These are phyloP conservation scores for Dactylellina haptotyla DNA, from an alignment of 2,329 filamentous ascomycete genomes.

Conservation along the genomic window DNA sequence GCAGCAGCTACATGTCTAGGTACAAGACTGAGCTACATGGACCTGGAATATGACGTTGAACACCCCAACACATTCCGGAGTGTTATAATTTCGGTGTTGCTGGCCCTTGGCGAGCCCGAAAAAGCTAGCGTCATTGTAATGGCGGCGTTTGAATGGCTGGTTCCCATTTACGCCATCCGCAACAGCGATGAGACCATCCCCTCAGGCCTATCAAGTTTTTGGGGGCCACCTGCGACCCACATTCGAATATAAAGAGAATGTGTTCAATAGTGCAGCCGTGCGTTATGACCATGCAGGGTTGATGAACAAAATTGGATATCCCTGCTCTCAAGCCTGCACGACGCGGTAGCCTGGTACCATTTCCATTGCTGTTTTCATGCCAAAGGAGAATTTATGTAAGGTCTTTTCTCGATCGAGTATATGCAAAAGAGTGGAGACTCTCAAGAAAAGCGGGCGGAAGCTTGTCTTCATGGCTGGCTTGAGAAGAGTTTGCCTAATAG, in stretches of 20 bases:
- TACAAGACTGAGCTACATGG: too few relatives aligned
- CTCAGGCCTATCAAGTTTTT: slow-evolving; percentile 16
- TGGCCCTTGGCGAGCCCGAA: slow-evolving; percentile 13
- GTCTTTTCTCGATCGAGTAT: slow-evolving; percentile 8
- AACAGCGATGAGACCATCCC: slow-evolving; percentile 43
- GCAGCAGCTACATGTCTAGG: too few relatives aligned
- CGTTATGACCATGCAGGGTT: slow-evolving; percentile 26
- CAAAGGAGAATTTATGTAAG: slow-evolving; percentile 6
- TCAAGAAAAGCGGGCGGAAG: slow-evolving; percentile 22
- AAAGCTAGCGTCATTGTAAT: slow-evolving; percentile 1
- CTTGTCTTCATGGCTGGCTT: slow-evolving; percentile 25
- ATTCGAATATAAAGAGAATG: background rate
- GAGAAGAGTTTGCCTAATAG: slow-evolving; percentile 16
- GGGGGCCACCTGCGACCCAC: slow-evolving; percentile 10
- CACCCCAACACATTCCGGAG: slow-evolving; percentile 39
- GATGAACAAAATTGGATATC: slow-evolving; percentile 25
- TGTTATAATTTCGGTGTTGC: slow-evolving; percentile 32
- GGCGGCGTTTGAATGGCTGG: slow-evolving; percentile 30
- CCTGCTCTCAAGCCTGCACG: background rate
- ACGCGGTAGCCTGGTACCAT: slow-evolving; percentile 23
- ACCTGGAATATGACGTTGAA: too few relatives aligned
- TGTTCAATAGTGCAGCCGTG: slow-evolving; percentile 5
- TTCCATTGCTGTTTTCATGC: background rate
- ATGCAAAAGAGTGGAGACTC: slow-evolving; percentile 23
- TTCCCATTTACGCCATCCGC: slow-evolving; percentile 25